Conservation (phyloP, 345 rosid genomes). For the Arabis alpina region DNA sequence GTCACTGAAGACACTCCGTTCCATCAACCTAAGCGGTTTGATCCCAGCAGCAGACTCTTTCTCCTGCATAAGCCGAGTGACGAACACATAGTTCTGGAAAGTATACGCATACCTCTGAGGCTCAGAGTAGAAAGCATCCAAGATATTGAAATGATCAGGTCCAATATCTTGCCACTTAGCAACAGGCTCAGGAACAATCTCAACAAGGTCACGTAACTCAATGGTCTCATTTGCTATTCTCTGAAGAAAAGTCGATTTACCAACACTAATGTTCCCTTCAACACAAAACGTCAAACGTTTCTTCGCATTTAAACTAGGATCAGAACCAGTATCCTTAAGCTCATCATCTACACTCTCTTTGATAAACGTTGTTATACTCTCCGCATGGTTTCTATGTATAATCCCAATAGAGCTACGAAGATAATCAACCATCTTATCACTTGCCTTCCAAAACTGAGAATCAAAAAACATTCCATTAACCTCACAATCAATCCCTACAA, state of each 20-base stretch:
- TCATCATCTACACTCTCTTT: constrained; percentile 92
- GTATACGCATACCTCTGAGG: constrained; percentile 98
- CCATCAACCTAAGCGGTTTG: constrained; percentile 96
- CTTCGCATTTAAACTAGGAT: constrained; percentile 47
- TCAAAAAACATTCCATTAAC: not conserved
- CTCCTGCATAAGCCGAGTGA: constrained; percentile 99
- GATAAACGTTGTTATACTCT: constrained; percentile 88
- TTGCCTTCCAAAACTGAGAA: constrained; percentile 73
- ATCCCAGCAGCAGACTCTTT: constrained; percentile 89
- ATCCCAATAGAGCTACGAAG: constrained; percentile 89
- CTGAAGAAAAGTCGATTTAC: constrained; percentile 96
- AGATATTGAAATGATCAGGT: constrained; percentile 92
- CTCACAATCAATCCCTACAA: not conserved
- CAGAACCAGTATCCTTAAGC: constrained; percentile 60
- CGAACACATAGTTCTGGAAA: constrained; percentile 98
- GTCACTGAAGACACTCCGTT: constrained; percentile 97
- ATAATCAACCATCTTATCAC: constrained; percentile 88
- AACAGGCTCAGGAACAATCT: constrained; percentile 97
- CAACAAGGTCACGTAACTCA: constrained; percentile 93
- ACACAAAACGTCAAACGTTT: constrained; percentile 88
- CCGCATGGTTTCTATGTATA: constrained; percentile 88
- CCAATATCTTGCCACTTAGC: constrained; percentile 97
- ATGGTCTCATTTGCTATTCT: constrained; percentile 92
- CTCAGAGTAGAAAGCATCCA: constrained; percentile 91
- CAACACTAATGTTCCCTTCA: constrained; percentile 97